These are phyloP conservation scores for Annulohypoxylon nitens DNA, from an alignment of 495 filamentous ascomycete genomes.

Conservation along the genomic window DNA sequence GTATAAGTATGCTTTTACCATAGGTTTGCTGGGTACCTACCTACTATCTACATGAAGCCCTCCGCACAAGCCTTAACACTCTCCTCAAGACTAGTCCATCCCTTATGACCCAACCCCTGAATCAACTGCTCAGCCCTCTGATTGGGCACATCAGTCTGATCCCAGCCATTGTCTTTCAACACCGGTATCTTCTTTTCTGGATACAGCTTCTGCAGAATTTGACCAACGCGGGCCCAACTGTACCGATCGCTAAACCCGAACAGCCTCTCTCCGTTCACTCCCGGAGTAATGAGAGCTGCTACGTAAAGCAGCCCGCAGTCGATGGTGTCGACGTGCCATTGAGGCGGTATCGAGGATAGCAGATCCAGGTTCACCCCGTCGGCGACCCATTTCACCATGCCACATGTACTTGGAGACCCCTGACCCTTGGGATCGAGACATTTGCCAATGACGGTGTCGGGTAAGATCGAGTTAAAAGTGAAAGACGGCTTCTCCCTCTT, in stretches of 20 bases:
- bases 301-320: conserved; percentile 52
- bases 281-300: conserved; percentile 47
- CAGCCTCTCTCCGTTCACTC: conserved; percentile 50
- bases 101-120: conserved; percentile 47
- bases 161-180: conserved; percentile 49
- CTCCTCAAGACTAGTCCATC: conserved; percentile 55
- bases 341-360: conserved; percentile 42
- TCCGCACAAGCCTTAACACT: conserved; percentile 47
- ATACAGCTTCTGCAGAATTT: conserved; percentile 51
- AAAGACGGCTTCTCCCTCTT: conserved; percentile 46
- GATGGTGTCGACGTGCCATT: conserved; percentile 53
- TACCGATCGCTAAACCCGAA: conserved; percentile 53
- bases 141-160: conserved; percentile 53
- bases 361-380: conserved; percentile 46
- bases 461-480: conserved; percentile 52
- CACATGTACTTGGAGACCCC: conserved; percentile 47
- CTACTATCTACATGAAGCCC: conserved; percentile 5
- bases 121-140: conserved; percentile 50
- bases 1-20: no score
- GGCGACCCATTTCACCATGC: conserved; percentile 52
- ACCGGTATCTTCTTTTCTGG: conserved; percentile 46
- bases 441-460: conserved; percentile 52
- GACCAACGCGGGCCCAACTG: conserved; percentile 49
- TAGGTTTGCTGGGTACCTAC: no score
- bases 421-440: conserved; percentile 51